Evolutionary conservation across 805 yeast genomes (phyloP).

Genomic region (Saccharomycopsis olivae): DNA sequence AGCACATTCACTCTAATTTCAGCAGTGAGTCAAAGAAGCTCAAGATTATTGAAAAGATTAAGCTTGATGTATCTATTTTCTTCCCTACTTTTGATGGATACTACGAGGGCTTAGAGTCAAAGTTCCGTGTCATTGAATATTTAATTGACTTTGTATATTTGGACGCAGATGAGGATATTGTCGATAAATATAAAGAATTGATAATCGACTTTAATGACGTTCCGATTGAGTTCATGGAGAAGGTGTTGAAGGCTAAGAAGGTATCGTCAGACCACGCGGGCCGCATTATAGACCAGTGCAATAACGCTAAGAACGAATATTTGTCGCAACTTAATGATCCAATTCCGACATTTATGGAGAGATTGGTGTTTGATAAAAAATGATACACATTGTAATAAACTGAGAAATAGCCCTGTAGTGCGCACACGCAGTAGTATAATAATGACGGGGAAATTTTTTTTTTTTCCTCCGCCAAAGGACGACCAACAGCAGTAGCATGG

Average conservation of each 20-base stretch:
- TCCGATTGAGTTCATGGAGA: conserved; percentile 58
- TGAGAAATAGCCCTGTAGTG: too few species aligned
- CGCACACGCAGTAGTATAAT: too few species aligned
- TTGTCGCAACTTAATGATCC: conserved; percentile 14
- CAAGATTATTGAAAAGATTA: conserved; percentile 39
- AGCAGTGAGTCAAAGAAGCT: conserved; percentile 27
- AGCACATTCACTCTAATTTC: conserved; percentile 31
- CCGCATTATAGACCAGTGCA: conserved; percentile 15
- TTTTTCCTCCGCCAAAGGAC: too few species aligned
- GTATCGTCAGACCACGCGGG: conserved; percentile 11
- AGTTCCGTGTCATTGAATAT: conserved; percentile 50
- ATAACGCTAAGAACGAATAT: conserved; percentile 18
- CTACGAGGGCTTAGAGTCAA: conserved; percentile 31
- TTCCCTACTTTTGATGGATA: conserved; percentile 41
- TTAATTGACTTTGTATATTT: conserved; percentile 46
- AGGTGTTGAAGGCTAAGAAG: conserved; percentile 39
- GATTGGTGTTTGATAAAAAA: conserved; percentile 10
- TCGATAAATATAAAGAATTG: conserved; percentile 50
- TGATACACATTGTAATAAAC: too few species aligned
- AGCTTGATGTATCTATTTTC: conserved; percentile 49
- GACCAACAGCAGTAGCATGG: too few species aligned
- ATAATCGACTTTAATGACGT: conserved; percentile 65
- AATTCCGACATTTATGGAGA: conserved; percentile 17
- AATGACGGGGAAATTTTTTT: too few species aligned
- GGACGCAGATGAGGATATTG: conserved; percentile 34